Evolutionary conservation across 1,284 basidiomycete genomes (phyloP).

Genomic region (Tetrapyrgos nigripes): DNA sequence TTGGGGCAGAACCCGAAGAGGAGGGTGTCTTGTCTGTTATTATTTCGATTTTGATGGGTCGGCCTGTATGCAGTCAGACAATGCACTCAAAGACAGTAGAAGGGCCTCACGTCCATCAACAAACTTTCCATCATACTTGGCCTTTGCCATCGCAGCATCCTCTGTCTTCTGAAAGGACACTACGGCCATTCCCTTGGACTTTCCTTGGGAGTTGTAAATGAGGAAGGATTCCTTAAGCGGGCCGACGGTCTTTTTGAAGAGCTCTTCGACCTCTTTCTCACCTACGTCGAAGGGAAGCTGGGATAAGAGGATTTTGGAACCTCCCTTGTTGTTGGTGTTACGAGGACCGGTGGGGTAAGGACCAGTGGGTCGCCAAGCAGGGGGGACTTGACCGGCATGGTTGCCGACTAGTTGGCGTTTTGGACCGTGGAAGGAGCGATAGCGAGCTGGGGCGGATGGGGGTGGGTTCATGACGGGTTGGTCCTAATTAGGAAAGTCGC

Average conservation of each 20-base stretch:
- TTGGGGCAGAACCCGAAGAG: conserved; percentile 17
- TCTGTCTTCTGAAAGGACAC: conserved; percentile 65
- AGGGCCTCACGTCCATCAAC: conserved; percentile 72
- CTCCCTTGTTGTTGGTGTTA: conserved; percentile 40
- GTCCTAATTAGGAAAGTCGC: too few relatives aligned
- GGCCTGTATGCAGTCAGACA: conserved; percentile 46
- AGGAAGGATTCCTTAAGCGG: conserved; percentile 72
- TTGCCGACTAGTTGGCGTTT: conserved; percentile 66
- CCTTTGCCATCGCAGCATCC: conserved; percentile 64
- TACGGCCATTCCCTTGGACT: conserved; percentile 78
- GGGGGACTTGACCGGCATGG: conserved; percentile 55
- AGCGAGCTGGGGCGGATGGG: conserved; percentile 35
- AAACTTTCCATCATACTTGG: conserved; percentile 76
- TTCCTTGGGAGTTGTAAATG: conserved; percentile 74
- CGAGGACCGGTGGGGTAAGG: conserved; percentile 25
- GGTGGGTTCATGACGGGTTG: conserved; percentile 19
- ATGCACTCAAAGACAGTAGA: conserved; percentile 1
- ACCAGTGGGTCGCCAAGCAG: conserved; percentile 57
- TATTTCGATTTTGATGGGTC: conserved; percentile 73
- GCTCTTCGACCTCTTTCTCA: conserved; percentile 71
- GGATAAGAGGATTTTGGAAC: conserved; percentile 75
- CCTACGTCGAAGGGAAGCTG: conserved; percentile 72
- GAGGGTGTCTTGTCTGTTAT: conserved; percentile 49
- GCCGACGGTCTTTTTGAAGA: conserved; percentile 78
- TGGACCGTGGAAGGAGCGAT: conserved; percentile 55